Conservation (phyloP, 441 rosid genomes). For the Melastoma candidum region DNA sequence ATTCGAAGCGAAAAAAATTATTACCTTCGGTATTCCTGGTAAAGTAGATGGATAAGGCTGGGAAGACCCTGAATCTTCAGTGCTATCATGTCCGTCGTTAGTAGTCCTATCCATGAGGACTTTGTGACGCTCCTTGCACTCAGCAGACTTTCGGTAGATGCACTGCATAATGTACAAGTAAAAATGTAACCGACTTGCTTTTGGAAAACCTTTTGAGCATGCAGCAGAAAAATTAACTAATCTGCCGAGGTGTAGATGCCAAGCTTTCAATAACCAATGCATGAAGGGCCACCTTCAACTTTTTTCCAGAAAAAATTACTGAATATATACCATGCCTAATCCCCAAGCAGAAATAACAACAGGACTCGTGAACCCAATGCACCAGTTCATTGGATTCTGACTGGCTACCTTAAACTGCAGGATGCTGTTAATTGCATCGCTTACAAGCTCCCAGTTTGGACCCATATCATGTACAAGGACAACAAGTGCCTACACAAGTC, state of each 20-base stretch:
- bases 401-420: slow-evolving; percentile 76
- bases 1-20: slow-evolving; percentile 11
- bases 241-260: no score
- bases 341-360: no score
- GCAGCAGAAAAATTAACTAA: no score
- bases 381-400: no score
- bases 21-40: slow-evolving; percentile 99
- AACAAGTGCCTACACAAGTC: slow-evolving; percentile 73
- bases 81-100: slow-evolving; percentile 98
- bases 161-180: slow-evolving; percentile 37
- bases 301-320: no score
- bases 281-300: no score
- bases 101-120: slow-evolving; percentile 76
- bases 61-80: slow-evolving; percentile 97
- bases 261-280: no score
- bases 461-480: slow-evolving; percentile 99
- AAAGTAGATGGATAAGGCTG: slow-evolving; percentile 98
- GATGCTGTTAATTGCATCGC: slow-evolving; percentile 91
- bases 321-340: no score
- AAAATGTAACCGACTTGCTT: no score
- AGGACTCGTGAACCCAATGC: no score
- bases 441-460: slow-evolving; percentile 99
- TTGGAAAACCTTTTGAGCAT: no score
- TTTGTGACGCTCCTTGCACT: slow-evolving; percentile 99
- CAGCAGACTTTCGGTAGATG: slow-evolving; percentile 80